Base-by-base conservation (phyloP, 768 basidiomycete genomes). In the Asterophora parasitica region DNA sequence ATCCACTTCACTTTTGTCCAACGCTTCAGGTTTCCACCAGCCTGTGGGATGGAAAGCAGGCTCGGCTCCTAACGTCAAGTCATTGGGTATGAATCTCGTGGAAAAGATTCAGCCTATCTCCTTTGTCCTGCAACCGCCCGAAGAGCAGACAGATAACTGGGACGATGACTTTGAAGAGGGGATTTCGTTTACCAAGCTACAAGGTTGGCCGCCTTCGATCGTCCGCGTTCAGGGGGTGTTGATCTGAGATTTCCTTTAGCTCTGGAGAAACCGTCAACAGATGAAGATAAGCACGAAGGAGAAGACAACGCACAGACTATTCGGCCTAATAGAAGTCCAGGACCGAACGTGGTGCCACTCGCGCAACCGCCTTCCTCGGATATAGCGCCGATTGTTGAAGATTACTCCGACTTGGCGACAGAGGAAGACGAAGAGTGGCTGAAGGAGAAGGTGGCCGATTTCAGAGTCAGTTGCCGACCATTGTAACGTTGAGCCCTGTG, bases 121-220 rank as follows among this genome's bases (percentile, higher is more conserved):
- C 4, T 83, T 86, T 53, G 78, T 74, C 12, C 66, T 88, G 17
- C 84, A 82, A 49, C 77, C 79, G 17, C 86, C 85, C 13, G 88
- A 93, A 68, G 85, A 91, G 54, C 88, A 90, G 62, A 88, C 85
- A 1, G 93, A 96, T 62, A 95, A 93, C 54, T 99, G 96, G 96
- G 96, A 99, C 59, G 91, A 93, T 54, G 96, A 99, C 61, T 99
- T 99, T 55, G 92, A 93, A 61, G 92, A 91, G 55, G 92, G 87
- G 1, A 92, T 93, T 28, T 92, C 91, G 0, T 79, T 90, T 44
- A 81, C 85, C 7, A 95, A 93, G 65, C 64, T 94, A 26, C 87
- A 86, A 70, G 83, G 77, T 77, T 30, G 15, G 61, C 54, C 1
- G 7, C 36, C 32, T n/a, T 43, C 15, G 1, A 4, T 11, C 11